Conservation (phyloP, 2,329 filamentous ascomycete genomes). For the Pseudonectria buxi region DNA sequence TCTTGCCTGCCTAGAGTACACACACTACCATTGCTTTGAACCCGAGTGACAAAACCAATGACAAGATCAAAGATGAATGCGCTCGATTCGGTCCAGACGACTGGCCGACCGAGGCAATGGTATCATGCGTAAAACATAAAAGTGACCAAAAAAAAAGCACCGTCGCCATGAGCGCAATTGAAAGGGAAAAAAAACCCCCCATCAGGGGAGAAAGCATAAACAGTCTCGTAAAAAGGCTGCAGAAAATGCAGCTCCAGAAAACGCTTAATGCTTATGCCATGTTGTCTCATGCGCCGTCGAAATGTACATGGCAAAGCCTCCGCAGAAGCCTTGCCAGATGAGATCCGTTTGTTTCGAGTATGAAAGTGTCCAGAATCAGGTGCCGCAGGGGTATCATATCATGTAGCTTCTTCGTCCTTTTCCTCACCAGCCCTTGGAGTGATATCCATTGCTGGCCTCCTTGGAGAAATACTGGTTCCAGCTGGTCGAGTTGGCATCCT, state of each 20-base stretch:
- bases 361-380: slow-evolving; percentile 13
- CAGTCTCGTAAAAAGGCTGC: slow-evolving; percentile 9
- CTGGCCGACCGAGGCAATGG: slow-evolving; percentile 20
- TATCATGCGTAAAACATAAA: slow-evolving; percentile 16
- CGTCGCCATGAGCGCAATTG: slow-evolving; percentile 6
- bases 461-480: slow-evolving; percentile 84
- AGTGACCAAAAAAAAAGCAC: slow-evolving; percentile 7
- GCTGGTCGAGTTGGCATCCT: slow-evolving; percentile 61
- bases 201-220: slow-evolving; percentile 15
- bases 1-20: slow-evolving; percentile 20
- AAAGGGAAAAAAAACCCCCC: slow-evolving; percentile 16
- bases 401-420: slow-evolving; percentile 2
- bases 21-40: slow-evolving; percentile 20
- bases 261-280: slow-evolving; percentile 23
- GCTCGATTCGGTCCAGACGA: slow-evolving; percentile 7
- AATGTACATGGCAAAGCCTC: slow-evolving; percentile 20
- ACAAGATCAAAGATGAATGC: slow-evolving; percentile 8
- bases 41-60: slow-evolving; percentile 11
- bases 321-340: slow-evolving; percentile 9
- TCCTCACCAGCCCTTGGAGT: slow-evolving; percentile 37
- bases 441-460: slow-evolving; percentile 53
- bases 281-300: slow-evolving; percentile 22
- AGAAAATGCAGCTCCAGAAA: slow-evolving; percentile 15
- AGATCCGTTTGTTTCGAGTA: slow-evolving; percentile 10
- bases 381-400: slow-evolving; percentile 4